Evolutionary conservation across 805 yeast genomes (phyloP).

Genomic region (Metahyphopichia silvanorum): DNA sequence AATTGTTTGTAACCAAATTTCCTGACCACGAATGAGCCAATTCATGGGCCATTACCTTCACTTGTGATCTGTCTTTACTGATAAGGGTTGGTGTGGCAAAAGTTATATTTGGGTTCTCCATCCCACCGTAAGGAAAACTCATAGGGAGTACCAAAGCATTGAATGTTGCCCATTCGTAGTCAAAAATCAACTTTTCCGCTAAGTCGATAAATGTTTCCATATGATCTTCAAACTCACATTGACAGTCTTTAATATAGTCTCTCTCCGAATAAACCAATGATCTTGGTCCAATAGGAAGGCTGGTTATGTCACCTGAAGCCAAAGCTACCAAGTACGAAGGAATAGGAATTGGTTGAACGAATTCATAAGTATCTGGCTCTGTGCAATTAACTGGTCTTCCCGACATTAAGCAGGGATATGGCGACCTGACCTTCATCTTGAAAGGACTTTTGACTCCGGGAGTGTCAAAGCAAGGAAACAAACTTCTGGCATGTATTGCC

Average conservation of each 20-base stretch:
- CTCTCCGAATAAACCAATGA: constrained; percentile 28
- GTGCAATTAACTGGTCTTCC: constrained; percentile 20
- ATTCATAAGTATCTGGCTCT: constrained; percentile 12
- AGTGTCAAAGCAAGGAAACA: constrained; percentile 37
- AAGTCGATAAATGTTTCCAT: constrained; percentile 32
- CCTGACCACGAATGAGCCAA: constrained; percentile 40
- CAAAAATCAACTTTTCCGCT: constrained; percentile 30
- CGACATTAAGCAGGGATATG: constrained; percentile 24
- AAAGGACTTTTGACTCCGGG: constrained; percentile 30
- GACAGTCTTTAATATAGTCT: constrained; percentile 21
- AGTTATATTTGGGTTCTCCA: constrained; percentile 36
- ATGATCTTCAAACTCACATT: constrained; percentile 35
- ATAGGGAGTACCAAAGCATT: constrained; percentile 32
- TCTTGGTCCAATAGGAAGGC: constrained; percentile 32
- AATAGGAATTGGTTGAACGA: constrained; percentile 33
- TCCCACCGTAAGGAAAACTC: constrained; percentile 37
- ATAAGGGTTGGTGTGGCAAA: constrained; percentile 33
- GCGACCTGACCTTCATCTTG: constrained; percentile 22
- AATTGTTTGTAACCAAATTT: constrained; percentile 31
- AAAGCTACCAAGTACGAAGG: constrained; percentile 33
- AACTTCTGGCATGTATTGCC: constrained; percentile 32
- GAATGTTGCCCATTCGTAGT: constrained; percentile 31
- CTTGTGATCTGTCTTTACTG: constrained; percentile 31
- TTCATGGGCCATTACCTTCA: constrained; percentile 34
- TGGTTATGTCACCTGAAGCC: constrained; percentile 29